Evolutionary conservation across 148 eudicot species (phyloP), one percentile per base, ranked within the genome.

Genomic region (Pharnaceum exiguum): DNA sequence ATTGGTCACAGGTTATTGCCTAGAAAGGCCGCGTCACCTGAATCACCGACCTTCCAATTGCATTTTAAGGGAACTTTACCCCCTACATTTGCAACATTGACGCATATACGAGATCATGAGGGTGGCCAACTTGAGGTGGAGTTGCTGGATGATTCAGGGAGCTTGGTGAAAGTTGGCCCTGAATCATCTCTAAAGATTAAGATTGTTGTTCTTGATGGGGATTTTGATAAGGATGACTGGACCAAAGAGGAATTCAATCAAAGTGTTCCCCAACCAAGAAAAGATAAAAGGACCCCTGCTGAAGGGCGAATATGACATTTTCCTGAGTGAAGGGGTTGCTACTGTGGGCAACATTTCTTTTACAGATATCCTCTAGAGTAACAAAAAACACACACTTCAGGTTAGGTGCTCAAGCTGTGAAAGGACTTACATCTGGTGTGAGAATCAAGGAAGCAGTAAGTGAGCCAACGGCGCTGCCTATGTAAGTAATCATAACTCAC

Each of bases 301-400:
- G 11, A 60, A 36, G 59, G 83, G 83, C 9, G 59, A 72, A 75
- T 55, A 7, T 6, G 66, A 46, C 55, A 32, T 36, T 28, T 16
- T 39, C 7, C 74, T 81, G 28, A 52, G 49, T 40, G 71, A 65
- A 8, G 86, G 86, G 15, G 74, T 56, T 54, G 77, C 75, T 27
- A 25, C 46, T 6, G 72, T 81, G 2, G 66, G 71, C 3, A 64
- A 72, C 16, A n/a, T 81, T 22, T 29, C 29, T 16, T 75, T 81
- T 55, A 75, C 82, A 0, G 86, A 81, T 46, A 81, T 78, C n/a
- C n/a, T n/a, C 83, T 46, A 82, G 81, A 58, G 78, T 80, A 83
- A 68, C 71, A 32, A 78, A 78, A 65, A 70, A 78, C 46, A 73
- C 77, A 51, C 75, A 67, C 57, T 78, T 82, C 47, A 69, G 87